Base-by-base conservation (phyloP, 75 land plant species). In the Pseudotsuga menziesii region DNA sequence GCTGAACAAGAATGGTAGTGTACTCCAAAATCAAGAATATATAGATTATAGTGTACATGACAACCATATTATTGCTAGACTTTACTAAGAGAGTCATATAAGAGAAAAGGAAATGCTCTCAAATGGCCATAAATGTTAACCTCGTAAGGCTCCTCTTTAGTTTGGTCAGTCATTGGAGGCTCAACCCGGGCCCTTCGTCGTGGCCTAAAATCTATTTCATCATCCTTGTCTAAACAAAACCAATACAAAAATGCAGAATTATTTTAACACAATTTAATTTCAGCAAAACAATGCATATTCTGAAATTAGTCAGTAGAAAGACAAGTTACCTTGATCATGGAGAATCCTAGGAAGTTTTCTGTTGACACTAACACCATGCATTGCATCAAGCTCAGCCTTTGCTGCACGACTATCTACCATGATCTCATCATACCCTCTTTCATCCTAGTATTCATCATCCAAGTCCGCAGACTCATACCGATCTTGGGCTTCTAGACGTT, bases 361-460 rank as follows among this genome's bases (percentile, higher is more conserved):
- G 25, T 75, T 76, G 11, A 52, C 64, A 14, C 41, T 27, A 48
- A 61, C 67, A 58, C 83, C 87, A 39, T 89, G 94, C 23, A 87
- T 82, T 19, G 85, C 75, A n/a, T 91, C 92, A 32, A 96, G 84
- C 60, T 87, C 92, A 36, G 83, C 75, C 71, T 96, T 97, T 8
- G 97, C 97, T 29, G 97, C 97, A 48, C 88, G 80, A 15, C 97
- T 85, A 70, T 96, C 99, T 8, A 80, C 88, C 93, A 96, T 89
- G 48, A 91, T 89, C 82, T 94, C 94, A 72, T 85, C 94, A 58
- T 91, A 71, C 66, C 91, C 89, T 58, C 99, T 88, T 66, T 89
- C 89, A 60, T 96, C 99, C 73, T 89, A 90, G 61, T 88, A 26
- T 2, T 95, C 95, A 57, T 93, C 99, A 75, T 96, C 97, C 25